A percentile compares a stretch with the other conserved stretches of the same genome.
phyloP scores from a whole-genome alignment of 116 monocot species.

The Phalaenopsis hybrid region DNA sequence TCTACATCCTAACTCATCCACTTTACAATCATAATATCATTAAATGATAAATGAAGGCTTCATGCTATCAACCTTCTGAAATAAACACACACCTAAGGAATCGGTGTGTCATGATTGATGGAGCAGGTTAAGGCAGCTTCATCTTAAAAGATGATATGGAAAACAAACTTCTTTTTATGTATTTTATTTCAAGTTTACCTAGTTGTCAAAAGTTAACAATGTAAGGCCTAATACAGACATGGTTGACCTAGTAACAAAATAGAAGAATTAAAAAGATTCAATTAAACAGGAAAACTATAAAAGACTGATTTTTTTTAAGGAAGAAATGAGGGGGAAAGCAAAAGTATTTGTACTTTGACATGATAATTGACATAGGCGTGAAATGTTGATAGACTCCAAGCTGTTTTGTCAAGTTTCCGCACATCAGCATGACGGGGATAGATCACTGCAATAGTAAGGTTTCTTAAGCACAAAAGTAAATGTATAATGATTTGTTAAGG shows the following conservation, averaged over 20 bases:
- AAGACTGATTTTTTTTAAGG: too few species aligned
- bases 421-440: constrained; percentile 74
- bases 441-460: constrained; percentile 47
- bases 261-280: neutral
- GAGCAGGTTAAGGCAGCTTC: neutral
- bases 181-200: neutral
- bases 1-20: neutral
- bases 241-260: neutral
- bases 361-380: constrained; percentile 99
- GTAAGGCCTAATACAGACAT: neutral
- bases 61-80: neutral
- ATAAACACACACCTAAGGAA: neutral
- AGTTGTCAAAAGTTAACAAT: neutral
- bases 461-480: neutral
- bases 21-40: neutral
- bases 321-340: too few species aligned
- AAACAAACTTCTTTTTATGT: neutral
- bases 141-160: neutral
- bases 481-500: neutral
- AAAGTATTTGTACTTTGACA: constrained; percentile 49
- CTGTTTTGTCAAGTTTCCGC: constrained; percentile 72
- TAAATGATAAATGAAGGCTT: neutral
- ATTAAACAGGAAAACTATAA: neutral
- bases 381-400: constrained; percentile 92
- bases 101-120: neutral